Evolutionary conservation across 805 yeast genomes (phyloP).

Genomic region (Candida pseudofarinosa): DNA sequence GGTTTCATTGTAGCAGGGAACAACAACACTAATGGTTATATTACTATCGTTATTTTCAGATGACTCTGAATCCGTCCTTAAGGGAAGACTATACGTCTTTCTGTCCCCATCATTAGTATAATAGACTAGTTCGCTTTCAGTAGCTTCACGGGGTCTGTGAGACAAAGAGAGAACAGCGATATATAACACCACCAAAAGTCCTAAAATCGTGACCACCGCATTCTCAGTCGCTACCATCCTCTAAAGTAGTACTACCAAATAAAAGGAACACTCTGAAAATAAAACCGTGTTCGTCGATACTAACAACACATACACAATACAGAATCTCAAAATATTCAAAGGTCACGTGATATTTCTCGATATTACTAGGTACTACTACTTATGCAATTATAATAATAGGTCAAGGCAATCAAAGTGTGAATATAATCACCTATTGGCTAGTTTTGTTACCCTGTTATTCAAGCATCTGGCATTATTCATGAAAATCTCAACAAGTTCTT

Average conservation of each 20-base stretch:
- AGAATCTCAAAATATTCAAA: neutral
- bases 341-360: conserved; percentile 2
- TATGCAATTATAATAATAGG: neutral
- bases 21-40: conserved; percentile 67
- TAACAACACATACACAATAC: conserved; percentile 1
- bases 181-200: conserved; percentile 26
- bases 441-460: conserved; percentile 40
- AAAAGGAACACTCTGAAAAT: neutral
- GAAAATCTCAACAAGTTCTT: conserved; percentile 43
- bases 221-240: neutral
- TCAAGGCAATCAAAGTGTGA: neutral
- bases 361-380: neutral
- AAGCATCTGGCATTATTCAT: conserved; percentile 41
- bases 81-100: conserved; percentile 28
- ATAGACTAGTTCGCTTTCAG: conserved; percentile 50
- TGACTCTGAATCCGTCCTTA: conserved; percentile 21
- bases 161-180: conserved; percentile 45
- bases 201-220: neutral
- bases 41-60: conserved; percentile 20
- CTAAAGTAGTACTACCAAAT: neutral
- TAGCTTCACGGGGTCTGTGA: conserved; percentile 59
- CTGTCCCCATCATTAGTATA: conserved; percentile 41
- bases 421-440: conserved; percentile 22
- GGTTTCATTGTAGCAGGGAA: conserved; percentile 93
- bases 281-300: neutral